A percentile compares a stretch with the other conserved stretches of the same genome.
phyloP scores from a whole-genome alignment of 164 flowering plant species.

The Echeveria elegans region DNA sequence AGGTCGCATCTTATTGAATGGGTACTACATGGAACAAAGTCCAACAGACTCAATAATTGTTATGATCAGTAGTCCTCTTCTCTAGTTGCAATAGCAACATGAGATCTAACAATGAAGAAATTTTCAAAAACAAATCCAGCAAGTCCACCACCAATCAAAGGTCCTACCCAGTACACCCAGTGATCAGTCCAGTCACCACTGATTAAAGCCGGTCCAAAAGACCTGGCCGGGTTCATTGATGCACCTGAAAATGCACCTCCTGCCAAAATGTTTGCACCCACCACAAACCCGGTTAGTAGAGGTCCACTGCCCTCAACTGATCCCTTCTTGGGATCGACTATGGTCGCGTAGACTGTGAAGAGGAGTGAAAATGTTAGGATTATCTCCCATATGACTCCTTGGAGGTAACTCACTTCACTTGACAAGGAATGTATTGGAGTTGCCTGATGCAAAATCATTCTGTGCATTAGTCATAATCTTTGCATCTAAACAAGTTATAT shows the following conservation, averaged over 20 bases:
- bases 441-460: slow-evolving; percentile 34
- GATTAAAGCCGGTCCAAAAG: slow-evolving; percentile 85
- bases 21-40: neutral
- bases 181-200: slow-evolving; percentile 78
- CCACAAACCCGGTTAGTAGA: slow-evolving; percentile 67
- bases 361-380: slow-evolving; percentile 69
- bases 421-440: slow-evolving; percentile 61
- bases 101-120: slow-evolving; percentile 50
- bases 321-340: slow-evolving; percentile 79
- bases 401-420: slow-evolving; percentile 46
- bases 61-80: slow-evolving; percentile 19
- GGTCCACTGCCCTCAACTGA: slow-evolving; percentile 62
- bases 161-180: slow-evolving; percentile 97
- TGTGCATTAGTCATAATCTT: neutral
- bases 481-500: too few species aligned
- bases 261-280: slow-evolving; percentile 83
- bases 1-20: neutral
- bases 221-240: slow-evolving; percentile 91
- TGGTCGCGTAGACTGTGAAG: slow-evolving; percentile 70
- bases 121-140: slow-evolving; percentile 72
- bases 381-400: slow-evolving; percentile 78
- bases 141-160: slow-evolving; percentile 75
- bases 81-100: slow-evolving; percentile 39
- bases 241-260: slow-evolving; percentile 89
- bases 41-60: neutral